Evolutionary conservation across 257 asterid species (phyloP).

Genomic region (Solanum chilense): DNA sequence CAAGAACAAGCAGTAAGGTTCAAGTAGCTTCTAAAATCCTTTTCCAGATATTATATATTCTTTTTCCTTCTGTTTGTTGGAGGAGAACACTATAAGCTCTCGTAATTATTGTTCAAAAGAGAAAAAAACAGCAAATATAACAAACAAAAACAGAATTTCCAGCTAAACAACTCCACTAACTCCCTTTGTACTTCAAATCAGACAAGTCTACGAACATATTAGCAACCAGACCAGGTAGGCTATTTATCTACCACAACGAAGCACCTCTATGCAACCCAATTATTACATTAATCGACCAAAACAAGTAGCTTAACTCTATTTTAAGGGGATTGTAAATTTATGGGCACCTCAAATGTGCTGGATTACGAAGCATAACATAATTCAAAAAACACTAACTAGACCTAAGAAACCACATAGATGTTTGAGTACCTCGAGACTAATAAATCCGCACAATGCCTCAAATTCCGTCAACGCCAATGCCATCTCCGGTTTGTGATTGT

Average conservation of each 20-base stretch:
- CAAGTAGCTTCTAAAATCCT: neutral
- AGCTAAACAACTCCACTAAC: neutral
- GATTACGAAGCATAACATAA: neutral
- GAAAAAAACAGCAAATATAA: neutral
- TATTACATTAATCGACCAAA: neutral
- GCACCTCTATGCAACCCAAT: neutral
- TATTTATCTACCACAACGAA: neutral
- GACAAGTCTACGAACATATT: neutral
- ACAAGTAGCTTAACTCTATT: neutral
- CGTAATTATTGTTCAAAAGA: neutral
- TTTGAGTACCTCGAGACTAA: conserved; percentile 51
- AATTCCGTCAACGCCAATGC: conserved; percentile 82
- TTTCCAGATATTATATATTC: neutral
- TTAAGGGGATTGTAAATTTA: neutral
- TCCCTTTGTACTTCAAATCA: neutral
- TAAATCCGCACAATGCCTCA: conserved; percentile 84
- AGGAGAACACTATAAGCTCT: neutral
- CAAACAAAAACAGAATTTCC: neutral
- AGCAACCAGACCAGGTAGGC: neutral
- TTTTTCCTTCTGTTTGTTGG: neutral
- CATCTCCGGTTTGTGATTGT: conserved; percentile 98
- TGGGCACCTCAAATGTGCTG: neutral
- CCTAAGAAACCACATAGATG: neutral
- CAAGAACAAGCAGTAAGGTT: neutral
- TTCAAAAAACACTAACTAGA: neutral